Evolutionary conservation across 129 eudicot species (phyloP), one percentile per base, ranked within the genome.

Genomic region (Chrysanthemum lavandulifolium): DNA sequence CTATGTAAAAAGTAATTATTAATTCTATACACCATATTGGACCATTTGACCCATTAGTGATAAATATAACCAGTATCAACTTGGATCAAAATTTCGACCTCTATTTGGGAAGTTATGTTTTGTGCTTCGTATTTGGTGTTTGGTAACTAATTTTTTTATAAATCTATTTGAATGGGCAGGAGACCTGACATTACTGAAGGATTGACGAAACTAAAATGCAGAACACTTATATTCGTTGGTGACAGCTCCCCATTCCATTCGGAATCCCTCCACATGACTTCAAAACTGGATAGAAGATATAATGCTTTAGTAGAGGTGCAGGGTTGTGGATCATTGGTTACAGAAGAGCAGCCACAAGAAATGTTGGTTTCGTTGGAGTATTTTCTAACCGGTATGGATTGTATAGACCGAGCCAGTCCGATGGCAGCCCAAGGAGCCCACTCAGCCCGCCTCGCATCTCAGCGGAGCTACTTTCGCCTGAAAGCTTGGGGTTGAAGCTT

Each of bases 241-340:
- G 97, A 91, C 72, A 79, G 86, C 56, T 91, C 97, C 50, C 87
- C 92, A 14, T 91, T 91, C 86, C 89, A 88, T 67, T 71, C 76
- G 1, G 97, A 88, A 25, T 85, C 97, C 31, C 90, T 91, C 57
- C 93, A 88, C 79, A 91, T 91, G 96, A 86, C 91, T 3, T 88
- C 97, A 65, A 91, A 91, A 75, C 93, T 91, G 66, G 97, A 91
- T 74, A 86, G 89, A 77, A 84, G 97, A 86, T 88, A 73, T 80
- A 91, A 86, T 63, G 97, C 97, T 48, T 82, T 91, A 73, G 97
- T 91, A 54, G 97, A 91, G 92, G 97, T 91, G 58, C 97, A 91
- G 73, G 84, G 88, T 49, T 86, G 96, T 72, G 97, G 97, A 29
- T 88, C 97, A 16, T 40, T 91, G 74, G 94, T 91, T 23, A 91